Evolutionary conservation across 768 basidiomycete species (phyloP).

Genomic region (Podaxis pistillaris): DNA sequence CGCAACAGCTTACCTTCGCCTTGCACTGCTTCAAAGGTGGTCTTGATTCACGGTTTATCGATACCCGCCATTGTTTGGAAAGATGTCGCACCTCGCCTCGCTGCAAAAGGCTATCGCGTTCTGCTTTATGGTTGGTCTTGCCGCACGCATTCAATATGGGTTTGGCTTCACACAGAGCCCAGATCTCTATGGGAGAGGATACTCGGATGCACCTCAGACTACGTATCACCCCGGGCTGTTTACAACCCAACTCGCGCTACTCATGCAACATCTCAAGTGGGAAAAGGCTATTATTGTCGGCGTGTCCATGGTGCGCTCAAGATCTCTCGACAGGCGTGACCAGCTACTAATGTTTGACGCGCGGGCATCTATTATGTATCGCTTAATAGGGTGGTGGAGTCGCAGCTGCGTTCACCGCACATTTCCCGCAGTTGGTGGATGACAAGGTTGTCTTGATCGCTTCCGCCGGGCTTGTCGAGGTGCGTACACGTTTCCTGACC

Average conservation of each 20-base stretch:
- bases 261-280: slow-evolving; percentile 80
- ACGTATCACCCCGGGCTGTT: slow-evolving; percentile 66
- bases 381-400: slow-evolving; percentile 65
- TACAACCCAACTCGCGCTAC: slow-evolving; percentile 76
- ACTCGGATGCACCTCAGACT: slow-evolving; percentile 75
- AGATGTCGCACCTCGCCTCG: slow-evolving; percentile 66
- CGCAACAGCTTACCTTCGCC: not conserved
- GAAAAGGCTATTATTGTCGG: slow-evolving; percentile 62
- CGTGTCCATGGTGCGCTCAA: slow-evolving; percentile 65
- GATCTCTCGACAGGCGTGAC: not conserved
- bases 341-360: not conserved
- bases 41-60: slow-evolving; percentile 76
- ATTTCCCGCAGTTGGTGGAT: slow-evolving; percentile 71
- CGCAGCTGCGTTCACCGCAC: slow-evolving; percentile 65
- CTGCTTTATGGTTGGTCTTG: slow-evolving; percentile 63
- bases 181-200: slow-evolving; percentile 84
- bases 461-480: slow-evolving; percentile 69
- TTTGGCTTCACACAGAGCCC: not conserved
- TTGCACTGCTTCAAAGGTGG: slow-evolving; percentile 43
- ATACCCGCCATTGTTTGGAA: slow-evolving; percentile 78
- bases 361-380: slow-evolving; percentile 3
- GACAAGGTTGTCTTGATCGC: slow-evolving; percentile 66
- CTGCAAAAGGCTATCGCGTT: slow-evolving; percentile 64
- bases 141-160: not conserved
- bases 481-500: slow-evolving; percentile 20